Evolutionary conservation across 768 basidiomycete genomes (phyloP), one percentile per base, ranked within the genome.

Genomic region (Rhizopogon rudus): DNA sequence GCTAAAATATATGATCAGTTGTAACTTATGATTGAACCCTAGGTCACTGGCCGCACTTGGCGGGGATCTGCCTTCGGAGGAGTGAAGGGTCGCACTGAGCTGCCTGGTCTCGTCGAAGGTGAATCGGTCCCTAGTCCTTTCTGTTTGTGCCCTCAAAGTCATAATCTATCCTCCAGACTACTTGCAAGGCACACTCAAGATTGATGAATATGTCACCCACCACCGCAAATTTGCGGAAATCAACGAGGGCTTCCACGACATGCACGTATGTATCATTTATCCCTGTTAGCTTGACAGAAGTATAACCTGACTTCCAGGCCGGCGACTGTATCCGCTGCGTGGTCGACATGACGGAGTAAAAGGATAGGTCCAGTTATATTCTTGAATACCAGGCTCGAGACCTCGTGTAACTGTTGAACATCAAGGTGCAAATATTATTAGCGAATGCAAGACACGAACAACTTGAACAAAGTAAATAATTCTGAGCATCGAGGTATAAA

Each of bases 181-280:
- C 71, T 80, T 94, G 57, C 68, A 76, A 16, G 91, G 90, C 54
- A 86, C 80, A 61, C 76, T 96, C 65, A 92, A 88, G 74, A 85
- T 99, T 51, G 95, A 99, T 67, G 93, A 98, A 70, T 99, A 96
- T 70, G 87, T 98, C 57, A 96, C 96, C 45, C 96, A 98, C 73
- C 76, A 82, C 62, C 81, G 86, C 63, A 81, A 73, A 41, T 75
- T 95, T 37, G 77, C 73, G 25, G 86, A 91, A 6, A 89, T 94
- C 67, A 91, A 91, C 71, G 77, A 84, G 48, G 93, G 92, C 20
- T 98, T 99, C 79, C 77, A 88, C 55, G 91, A 96, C 67, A 98
- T 99, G 95, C 93, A 98, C 75, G 92, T 94, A 73, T 72, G 93
- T 81, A 49, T 31, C 39, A 39, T 13, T 2, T 43, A 10, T 5